Conservation (phyloP, 805 yeast species). For the Saturnispora besseyi region DNA sequence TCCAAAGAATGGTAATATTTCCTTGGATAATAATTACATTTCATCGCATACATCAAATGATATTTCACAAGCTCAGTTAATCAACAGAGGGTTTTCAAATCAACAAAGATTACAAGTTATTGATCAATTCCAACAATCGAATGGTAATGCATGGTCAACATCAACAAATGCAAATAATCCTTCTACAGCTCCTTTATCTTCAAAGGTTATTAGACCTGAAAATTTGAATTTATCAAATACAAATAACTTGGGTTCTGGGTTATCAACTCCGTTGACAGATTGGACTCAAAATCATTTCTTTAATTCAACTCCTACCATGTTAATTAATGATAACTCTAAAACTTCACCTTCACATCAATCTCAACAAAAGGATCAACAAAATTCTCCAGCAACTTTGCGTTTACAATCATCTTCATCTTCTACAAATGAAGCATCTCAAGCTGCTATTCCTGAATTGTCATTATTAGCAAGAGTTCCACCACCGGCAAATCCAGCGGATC, state of each 20-base stretch:
- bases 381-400: constrained; percentile 1
- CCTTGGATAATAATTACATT: background rate
- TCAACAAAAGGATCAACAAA: constrained; percentile 9
- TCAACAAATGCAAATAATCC: constrained; percentile 4
- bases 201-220: constrained; percentile 10
- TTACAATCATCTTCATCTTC: background rate
- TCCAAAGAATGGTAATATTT: constrained; percentile 2
- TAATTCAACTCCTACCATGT: constrained; percentile 8
- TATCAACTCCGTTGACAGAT: constrained; percentile 9
- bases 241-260: background rate
- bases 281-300: constrained; percentile 13
- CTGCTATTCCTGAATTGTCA: constrained; percentile 50
- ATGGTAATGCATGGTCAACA: constrained; percentile 7
- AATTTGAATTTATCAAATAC: constrained; percentile 5
- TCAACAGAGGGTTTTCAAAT: constrained; percentile 1
- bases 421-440: constrained; percentile 4
- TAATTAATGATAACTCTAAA: constrained; percentile 5
- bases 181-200: constrained; percentile 11
- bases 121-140: constrained; percentile 3
- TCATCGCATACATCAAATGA: constrained; percentile 1
- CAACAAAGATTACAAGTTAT: constrained; percentile 1
- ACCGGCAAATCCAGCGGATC: constrained; percentile 97
- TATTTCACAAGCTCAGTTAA: background rate
- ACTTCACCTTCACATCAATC: constrained; percentile 10
- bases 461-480: constrained; percentile 75